phyloP scores from a whole-genome alignment of 768 basidiomycete genomes.

The Vararia minispora region DNA sequence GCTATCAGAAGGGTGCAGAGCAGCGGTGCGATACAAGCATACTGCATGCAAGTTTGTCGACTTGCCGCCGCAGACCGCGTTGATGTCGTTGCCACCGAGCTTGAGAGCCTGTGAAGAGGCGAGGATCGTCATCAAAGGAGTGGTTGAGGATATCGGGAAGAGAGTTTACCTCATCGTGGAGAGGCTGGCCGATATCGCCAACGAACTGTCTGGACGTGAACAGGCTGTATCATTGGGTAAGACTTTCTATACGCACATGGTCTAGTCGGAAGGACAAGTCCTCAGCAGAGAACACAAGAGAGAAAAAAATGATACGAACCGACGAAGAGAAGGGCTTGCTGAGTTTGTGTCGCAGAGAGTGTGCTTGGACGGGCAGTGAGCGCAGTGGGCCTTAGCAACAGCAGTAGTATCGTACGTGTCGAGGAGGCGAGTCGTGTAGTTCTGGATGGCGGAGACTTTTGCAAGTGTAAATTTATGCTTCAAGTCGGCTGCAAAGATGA shows the following conservation, averaged over 20 bases:
- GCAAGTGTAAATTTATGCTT: background rate
- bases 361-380: constrained; percentile 10
- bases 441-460: constrained; percentile 43
- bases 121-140: too few relatives aligned
- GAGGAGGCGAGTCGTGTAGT: constrained; percentile 40
- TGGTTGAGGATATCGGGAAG: too few relatives aligned
- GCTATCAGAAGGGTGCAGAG: background rate
- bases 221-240: constrained; percentile 2
- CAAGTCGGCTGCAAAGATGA: background rate
- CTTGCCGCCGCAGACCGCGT: constrained; percentile 27
- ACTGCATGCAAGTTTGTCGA: constrained; percentile 33
- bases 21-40: background rate
- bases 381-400: background rate
- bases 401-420: constrained; percentile 25
- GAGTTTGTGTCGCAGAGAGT: constrained; percentile 30
- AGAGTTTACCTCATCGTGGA: constrained; percentile 28
- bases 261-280: background rate
- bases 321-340: constrained; percentile 44
- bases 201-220: constrained; percentile 27
- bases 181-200: constrained; percentile 39
- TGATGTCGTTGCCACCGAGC: constrained; percentile 34
- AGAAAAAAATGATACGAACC: constrained; percentile 13
- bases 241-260: background rate
- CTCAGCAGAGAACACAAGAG: background rate
- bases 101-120: constrained; percentile 19